These are phyloP conservation scores for Biscogniauxia marginata DNA, from an alignment of 2,329 filamentous ascomycete species.

Conservation along the genomic window DNA sequence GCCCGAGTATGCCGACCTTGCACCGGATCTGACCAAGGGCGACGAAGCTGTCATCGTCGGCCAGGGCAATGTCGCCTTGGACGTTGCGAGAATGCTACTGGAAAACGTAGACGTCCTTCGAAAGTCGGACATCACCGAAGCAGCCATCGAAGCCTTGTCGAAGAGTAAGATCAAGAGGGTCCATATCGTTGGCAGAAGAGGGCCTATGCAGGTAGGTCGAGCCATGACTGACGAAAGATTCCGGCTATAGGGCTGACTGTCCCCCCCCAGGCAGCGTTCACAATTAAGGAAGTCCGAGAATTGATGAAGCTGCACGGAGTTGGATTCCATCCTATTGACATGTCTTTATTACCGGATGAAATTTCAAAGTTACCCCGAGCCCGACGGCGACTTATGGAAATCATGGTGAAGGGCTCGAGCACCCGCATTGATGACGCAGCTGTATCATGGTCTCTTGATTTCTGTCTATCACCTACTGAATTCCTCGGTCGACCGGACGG, in stretches of 20 bases:
- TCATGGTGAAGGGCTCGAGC: constrained; percentile 73
- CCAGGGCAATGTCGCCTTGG: constrained; percentile 93
- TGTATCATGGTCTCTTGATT: constrained; percentile 82
- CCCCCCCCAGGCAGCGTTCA: constrained; percentile 72
- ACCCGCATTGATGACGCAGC: constrained; percentile 45
- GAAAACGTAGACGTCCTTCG: constrained; percentile 70
- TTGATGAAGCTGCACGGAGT: constrained; percentile 74
- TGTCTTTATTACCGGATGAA: constrained; percentile 64
- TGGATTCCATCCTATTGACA: constrained; percentile 67
- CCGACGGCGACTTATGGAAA: constrained; percentile 73
- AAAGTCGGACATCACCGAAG: constrained; percentile 85
- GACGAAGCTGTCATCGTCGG: constrained; percentile 88
- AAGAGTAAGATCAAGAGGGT: constrained; percentile 76
- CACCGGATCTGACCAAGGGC: constrained; percentile 70
- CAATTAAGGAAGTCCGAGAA: constrained; percentile 91
- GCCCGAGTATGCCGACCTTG: constrained; percentile 72
- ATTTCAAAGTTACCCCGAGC: constrained; percentile 71
- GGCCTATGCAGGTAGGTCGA: constrained; percentile 72
- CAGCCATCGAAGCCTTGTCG: constrained; percentile 72
- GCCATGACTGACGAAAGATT: neutral
- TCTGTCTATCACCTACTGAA: constrained; percentile 73
- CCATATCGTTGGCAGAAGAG: constrained; percentile 83
- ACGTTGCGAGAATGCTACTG: constrained; percentile 86
- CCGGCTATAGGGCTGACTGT: neutral
- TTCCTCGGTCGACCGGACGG: constrained; percentile 56